Conservation (phyloP, 1,284 basidiomycete species). For the Apiotrichum domesticum region DNA sequence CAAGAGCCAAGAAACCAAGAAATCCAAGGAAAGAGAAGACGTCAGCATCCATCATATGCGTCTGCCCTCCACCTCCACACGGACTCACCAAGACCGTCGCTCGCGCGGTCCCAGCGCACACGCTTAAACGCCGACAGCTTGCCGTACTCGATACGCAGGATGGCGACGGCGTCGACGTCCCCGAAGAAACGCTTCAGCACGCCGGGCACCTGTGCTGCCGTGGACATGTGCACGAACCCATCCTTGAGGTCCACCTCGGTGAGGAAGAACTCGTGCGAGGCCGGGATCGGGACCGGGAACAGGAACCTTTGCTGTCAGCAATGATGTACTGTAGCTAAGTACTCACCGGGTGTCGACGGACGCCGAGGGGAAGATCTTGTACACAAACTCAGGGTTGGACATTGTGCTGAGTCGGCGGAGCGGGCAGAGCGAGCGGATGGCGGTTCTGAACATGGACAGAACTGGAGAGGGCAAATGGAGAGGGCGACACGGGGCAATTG, state of each 20-base stretch:
- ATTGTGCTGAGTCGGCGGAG: slow-evolving; percentile 12
- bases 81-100: slow-evolving; percentile 34
- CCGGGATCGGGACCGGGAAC: slow-evolving; percentile 32
- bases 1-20: no score
- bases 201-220: slow-evolving; percentile 53
- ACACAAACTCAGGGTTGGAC: slow-evolving; percentile 35
- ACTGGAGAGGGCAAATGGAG: no score
- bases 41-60: no score
- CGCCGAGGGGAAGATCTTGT: slow-evolving; percentile 43
- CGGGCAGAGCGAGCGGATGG: neutral
- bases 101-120: slow-evolving; percentile 29
- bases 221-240: slow-evolving; percentile 61
- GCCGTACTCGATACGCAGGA: slow-evolving; percentile 51
- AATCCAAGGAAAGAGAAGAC: no score
- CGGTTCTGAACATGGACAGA: neutral
- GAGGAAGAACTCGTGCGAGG: slow-evolving; percentile 29
- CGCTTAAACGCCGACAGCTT: slow-evolving; percentile 33
- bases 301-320: slow-evolving; percentile 3
- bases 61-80: neutral
- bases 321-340: neutral
- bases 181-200: slow-evolving; percentile 57
- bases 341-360: slow-evolving; percentile 38
- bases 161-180: slow-evolving; percentile 46
- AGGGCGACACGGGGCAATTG: no score
- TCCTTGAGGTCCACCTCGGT: slow-evolving; percentile 36